These are phyloP conservation scores for Trichoderma lentiforme DNA, from an alignment of 2,329 filamentous ascomycete species.

Conservation along the genomic window DNA sequence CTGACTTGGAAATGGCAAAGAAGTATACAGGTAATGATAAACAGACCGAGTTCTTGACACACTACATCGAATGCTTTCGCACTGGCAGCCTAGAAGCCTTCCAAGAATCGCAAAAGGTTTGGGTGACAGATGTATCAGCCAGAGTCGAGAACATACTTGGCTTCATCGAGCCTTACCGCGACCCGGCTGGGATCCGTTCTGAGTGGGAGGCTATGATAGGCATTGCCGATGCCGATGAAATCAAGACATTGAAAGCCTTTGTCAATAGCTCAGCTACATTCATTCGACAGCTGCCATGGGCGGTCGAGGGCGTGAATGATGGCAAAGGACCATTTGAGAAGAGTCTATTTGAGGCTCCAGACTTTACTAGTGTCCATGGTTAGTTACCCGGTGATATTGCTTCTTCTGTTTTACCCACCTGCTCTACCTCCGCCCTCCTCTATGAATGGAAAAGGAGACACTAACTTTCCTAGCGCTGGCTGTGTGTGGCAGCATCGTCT, in stretches of 20 bases:
- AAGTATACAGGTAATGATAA: neutral
- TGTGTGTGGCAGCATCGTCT: neutral
- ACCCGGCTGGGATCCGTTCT: slow-evolving; percentile 55
- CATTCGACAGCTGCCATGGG: slow-evolving; percentile 68
- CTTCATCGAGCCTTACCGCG: slow-evolving; percentile 62
- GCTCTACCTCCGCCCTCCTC: neutral
- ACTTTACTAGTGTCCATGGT: slow-evolving; percentile 70
- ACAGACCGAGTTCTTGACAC: neutral
- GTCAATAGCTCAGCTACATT: slow-evolving; percentile 44
- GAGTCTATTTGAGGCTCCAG: slow-evolving; percentile 65
- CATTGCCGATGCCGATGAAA: slow-evolving; percentile 34
- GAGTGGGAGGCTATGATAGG: slow-evolving; percentile 60
- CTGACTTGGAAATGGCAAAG: neutral
- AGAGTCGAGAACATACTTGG: slow-evolving; percentile 45
- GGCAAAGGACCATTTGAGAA: slow-evolving; percentile 63
- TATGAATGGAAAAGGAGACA: neutral
- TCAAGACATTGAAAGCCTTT: neutral
- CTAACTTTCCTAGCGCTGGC: neutral
- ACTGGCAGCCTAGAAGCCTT: neutral
- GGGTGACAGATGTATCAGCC: neutral
- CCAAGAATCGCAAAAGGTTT: neutral
- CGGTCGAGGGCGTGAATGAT: slow-evolving; percentile 34
- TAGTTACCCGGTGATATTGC: slow-evolving; percentile 25
- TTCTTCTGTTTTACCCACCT: slow-evolving; percentile 28
- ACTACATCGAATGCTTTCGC: neutral